Conservation (phyloP, 139 green algal species). For the Closterium sp. region DNA sequence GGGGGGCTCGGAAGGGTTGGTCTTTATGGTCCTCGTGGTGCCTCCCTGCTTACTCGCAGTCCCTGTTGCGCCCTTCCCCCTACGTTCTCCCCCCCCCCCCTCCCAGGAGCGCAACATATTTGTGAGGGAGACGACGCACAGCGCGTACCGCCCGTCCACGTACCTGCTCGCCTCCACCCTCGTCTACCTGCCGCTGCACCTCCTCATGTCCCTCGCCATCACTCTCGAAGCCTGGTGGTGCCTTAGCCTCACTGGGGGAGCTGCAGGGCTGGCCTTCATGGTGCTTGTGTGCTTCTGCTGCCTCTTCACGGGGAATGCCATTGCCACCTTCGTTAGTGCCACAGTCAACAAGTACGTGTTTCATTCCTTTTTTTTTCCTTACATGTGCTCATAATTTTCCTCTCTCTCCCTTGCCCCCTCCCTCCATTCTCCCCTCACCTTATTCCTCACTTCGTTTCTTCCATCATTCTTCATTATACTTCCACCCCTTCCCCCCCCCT, state of each 20-base stretch:
- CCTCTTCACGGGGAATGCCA: slow-evolving; percentile 48
- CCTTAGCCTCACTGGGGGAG: slow-evolving; percentile 30
- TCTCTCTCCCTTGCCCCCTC: background rate
- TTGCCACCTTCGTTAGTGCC: slow-evolving; percentile 48
- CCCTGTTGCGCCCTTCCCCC: too few relatives aligned
- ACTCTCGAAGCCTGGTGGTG: slow-evolving; percentile 38
- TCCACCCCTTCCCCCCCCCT: too few relatives aligned
- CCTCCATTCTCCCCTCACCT: background rate
- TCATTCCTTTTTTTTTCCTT: too few relatives aligned
- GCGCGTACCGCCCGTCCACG: slow-evolving; percentile 41
- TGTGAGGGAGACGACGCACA: slow-evolving; percentile 18
- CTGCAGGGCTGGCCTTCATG: slow-evolving; percentile 50
- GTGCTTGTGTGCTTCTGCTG: slow-evolving; percentile 28
- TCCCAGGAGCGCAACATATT: slow-evolving; percentile 7
- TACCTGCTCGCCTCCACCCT: slow-evolving; percentile 48
- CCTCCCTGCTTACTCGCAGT: too few relatives aligned
- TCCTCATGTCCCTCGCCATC: slow-evolving; percentile 46
- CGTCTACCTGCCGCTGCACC: slow-evolving; percentile 47
- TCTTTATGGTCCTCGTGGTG: background rate
- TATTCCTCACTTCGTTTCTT: too few relatives aligned
- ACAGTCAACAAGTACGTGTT: background rate
- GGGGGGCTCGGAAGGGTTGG: background rate
- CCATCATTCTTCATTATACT: background rate
- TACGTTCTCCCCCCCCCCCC: too few relatives aligned
- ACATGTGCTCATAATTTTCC: background rate